Evolutionary conservation across 306 rosid genomes (phyloP).

Genomic region (Citrullus colocynthis): DNA sequence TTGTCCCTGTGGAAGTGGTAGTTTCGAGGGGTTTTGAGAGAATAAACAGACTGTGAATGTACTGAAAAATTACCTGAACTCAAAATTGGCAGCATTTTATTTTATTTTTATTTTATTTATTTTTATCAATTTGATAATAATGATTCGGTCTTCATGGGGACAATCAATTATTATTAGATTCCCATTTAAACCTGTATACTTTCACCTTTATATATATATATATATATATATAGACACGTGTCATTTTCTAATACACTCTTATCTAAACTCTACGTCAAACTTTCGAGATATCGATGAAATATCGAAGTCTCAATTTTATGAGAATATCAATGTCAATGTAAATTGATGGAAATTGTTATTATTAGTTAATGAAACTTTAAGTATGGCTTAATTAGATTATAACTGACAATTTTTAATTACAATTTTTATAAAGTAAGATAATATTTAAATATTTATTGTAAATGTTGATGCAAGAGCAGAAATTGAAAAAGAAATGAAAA

Average conservation of each 20-base stretch:
- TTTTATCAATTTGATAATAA: constrained; percentile 5
- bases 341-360: no score
- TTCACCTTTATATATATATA: neutral
- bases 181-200: neutral
- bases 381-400: no score
- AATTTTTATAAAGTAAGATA: no score
- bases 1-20: constrained; percentile 6
- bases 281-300: no score
- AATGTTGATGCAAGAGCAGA: no score
- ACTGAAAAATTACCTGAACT: neutral
- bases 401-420: no score
- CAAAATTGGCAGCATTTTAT: neutral
- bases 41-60: constrained; percentile 5
- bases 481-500: no score
- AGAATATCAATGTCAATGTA: no score
- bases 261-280: neutral
- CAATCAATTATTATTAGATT: constrained; percentile 1
- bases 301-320: no score
- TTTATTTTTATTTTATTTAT: neutral
- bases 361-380: no score
- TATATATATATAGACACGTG: neutral
- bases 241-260: neutral
- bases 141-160: constrained; percentile 4
- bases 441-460: no score
- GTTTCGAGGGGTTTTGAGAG: constrained; percentile 1